Conservation (phyloP, 2,329 filamentous ascomycete species). For the Pseudogymnoascus sp. region DNA sequence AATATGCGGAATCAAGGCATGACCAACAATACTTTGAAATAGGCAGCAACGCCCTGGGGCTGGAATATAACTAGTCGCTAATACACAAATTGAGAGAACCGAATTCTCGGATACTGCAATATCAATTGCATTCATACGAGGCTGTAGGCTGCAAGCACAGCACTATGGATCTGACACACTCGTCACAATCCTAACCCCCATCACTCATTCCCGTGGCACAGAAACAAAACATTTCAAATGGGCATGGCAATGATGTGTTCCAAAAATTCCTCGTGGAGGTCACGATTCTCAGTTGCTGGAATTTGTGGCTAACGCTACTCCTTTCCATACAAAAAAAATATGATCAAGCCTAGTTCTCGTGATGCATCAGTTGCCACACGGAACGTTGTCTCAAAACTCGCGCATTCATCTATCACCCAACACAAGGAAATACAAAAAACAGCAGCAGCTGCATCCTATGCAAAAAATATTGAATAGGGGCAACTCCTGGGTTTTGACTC, state of each 20-base stretch:
- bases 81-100: no score
- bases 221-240: no score
- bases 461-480: not conserved
- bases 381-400: not conserved
- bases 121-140: no score
- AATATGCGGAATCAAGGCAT: no score
- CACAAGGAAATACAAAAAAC: not conserved
- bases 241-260: not conserved
- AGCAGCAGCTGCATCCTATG: not conserved
- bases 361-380: not conserved
- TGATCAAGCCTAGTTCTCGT: not conserved
- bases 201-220: no score
- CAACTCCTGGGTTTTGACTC: not conserved
- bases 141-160: no score
- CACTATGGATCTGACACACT: no score
- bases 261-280: not conserved
- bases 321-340: not conserved
- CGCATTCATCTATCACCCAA: not conserved
- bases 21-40: no score
- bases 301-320: constrained; percentile 3
- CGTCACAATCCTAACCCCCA: no score
- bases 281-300: not conserved
- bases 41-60: no score
- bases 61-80: no score
- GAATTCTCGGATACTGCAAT: no score